Evolutionary conservation across 1,139 yeast species (phyloP).

Genomic region (Debaryomyces udenii): DNA sequence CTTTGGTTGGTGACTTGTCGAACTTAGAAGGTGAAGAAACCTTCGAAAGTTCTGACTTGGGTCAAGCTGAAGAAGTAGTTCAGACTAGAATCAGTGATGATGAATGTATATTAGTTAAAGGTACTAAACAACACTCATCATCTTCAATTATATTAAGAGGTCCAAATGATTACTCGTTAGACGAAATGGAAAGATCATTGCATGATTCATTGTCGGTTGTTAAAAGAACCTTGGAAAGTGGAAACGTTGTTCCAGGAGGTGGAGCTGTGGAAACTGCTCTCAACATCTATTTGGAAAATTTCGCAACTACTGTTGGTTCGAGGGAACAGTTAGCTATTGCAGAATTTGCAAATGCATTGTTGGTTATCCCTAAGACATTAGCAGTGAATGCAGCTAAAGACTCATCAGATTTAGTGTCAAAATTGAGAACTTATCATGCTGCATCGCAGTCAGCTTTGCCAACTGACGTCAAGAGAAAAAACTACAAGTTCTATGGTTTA

Average conservation of each 20-base stretch:
- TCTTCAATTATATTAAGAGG: slow-evolving; percentile 94
- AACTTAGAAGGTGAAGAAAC: slow-evolving; percentile 98
- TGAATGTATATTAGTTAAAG: slow-evolving; percentile 93
- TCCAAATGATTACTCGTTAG: slow-evolving; percentile 92
- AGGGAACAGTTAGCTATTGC: slow-evolving; percentile 98
- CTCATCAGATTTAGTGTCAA: slow-evolving; percentile 91
- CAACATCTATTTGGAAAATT: slow-evolving; percentile 91
- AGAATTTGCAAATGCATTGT: slow-evolving; percentile 89
- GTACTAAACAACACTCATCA: slow-evolving; percentile 91
- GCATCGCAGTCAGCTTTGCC: slow-evolving; percentile 88
- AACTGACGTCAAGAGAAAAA: slow-evolving; percentile 78
- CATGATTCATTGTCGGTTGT: slow-evolving; percentile 95
- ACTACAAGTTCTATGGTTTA: slow-evolving; percentile 88
- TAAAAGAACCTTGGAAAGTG: slow-evolving; percentile 94
- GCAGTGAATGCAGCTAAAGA: slow-evolving; percentile 99
- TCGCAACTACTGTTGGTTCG: slow-evolving; percentile 97
- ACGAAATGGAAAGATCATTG: slow-evolving; percentile 97
- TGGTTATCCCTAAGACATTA: slow-evolving; percentile 93
- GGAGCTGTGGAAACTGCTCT: slow-evolving; percentile 98
- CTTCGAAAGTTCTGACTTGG: slow-evolving; percentile 84
- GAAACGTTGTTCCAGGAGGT: slow-evolving; percentile 96
- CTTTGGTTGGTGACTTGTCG: slow-evolving; percentile 81
- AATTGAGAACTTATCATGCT: slow-evolving; percentile 94
- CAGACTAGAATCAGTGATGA: slow-evolving; percentile 95
- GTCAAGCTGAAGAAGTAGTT: slow-evolving; percentile 87